A percentile compares a stretch with the other conserved stretches of the same genome.
Conservation (phyloP, 805 yeast species). For the Candida gorgasii region DNA sequence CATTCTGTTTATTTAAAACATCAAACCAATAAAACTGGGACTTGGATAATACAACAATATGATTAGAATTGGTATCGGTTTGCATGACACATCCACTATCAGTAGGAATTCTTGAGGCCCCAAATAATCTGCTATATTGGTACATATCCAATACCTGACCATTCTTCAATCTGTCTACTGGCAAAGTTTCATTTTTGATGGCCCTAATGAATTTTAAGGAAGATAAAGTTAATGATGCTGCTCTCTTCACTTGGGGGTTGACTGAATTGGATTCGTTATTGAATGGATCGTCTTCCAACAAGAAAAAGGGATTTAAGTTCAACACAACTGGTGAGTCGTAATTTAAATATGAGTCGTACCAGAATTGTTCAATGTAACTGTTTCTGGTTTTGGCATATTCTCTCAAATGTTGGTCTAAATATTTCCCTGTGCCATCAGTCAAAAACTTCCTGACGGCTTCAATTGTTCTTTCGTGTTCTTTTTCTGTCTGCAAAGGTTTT, state of each 20-base stretch:
- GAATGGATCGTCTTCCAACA: slow-evolving; percentile 90
- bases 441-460: slow-evolving; percentile 60
- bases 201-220: slow-evolving; percentile 80
- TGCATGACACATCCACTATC: slow-evolving; percentile 80
- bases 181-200: slow-evolving; percentile 68
- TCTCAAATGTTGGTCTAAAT: slow-evolving; percentile 63
- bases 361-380: slow-evolving; percentile 88
- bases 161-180: slow-evolving; percentile 66
- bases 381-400: slow-evolving; percentile 63
- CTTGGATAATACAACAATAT: slow-evolving; percentile 76
- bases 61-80: slow-evolving; percentile 72
- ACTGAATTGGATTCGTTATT: slow-evolving; percentile 49
- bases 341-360: slow-evolving; percentile 88
- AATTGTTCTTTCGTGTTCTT: slow-evolving; percentile 63
- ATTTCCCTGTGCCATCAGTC: slow-evolving; percentile 49
- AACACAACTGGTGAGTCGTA: slow-evolving; percentile 91
- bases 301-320: slow-evolving; percentile 86
- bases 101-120: slow-evolving; percentile 85
- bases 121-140: slow-evolving; percentile 84
- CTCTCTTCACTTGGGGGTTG: slow-evolving; percentile 69
- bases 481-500: slow-evolving; percentile 78
- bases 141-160: slow-evolving; percentile 80
- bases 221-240: slow-evolving; percentile 75
- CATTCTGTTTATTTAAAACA: slow-evolving; percentile 72
- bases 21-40: slow-evolving; percentile 96